Conservation (phyloP, 352 stramenopile species). For the Pythium phragmitis region DNA sequence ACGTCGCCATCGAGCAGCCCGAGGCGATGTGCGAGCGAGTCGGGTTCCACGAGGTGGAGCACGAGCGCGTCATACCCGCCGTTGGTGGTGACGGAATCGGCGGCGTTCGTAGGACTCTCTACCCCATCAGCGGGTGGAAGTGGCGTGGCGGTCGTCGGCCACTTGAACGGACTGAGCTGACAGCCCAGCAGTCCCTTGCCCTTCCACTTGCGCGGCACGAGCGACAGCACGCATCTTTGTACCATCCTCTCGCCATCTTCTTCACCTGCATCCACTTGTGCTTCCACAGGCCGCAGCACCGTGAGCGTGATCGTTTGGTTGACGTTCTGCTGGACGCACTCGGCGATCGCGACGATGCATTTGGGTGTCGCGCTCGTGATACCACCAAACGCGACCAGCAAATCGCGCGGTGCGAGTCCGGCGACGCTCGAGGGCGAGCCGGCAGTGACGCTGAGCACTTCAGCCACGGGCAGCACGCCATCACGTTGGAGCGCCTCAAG, state of each 20-base stretch:
- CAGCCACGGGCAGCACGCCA: constrained; percentile 37
- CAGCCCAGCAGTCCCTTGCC: constrained; percentile 66
- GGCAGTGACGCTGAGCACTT: constrained; percentile 42
- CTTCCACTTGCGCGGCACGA: constrained; percentile 52
- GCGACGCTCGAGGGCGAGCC: constrained; percentile 51
- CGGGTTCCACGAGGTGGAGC: constrained; percentile 37
- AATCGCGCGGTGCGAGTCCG: constrained; percentile 37
- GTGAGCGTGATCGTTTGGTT: constrained; percentile 35
- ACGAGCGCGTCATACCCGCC: constrained; percentile 25
- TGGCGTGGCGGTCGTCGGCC: constrained; percentile 21
- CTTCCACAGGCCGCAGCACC: constrained; percentile 33
- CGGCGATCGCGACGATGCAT: constrained; percentile 48
- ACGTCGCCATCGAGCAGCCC: constrained; percentile 51
- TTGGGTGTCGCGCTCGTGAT: constrained; percentile 46
- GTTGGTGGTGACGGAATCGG: neutral
- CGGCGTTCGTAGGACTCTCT: neutral
- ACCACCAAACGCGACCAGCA: constrained; percentile 52
- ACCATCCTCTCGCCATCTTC: neutral
- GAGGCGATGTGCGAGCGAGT: constrained; percentile 31
- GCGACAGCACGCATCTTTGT: constrained; percentile 12
- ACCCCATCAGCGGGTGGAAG: neutral
- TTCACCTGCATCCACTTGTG: constrained; percentile 5
- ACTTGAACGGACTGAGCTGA: constrained; percentile 64
- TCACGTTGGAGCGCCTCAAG: neutral
- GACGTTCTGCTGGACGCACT: constrained; percentile 48